Evolutionary conservation across 2,329 filamentous ascomycete species (phyloP).

Genomic region (Ophiostoma sp.): DNA sequence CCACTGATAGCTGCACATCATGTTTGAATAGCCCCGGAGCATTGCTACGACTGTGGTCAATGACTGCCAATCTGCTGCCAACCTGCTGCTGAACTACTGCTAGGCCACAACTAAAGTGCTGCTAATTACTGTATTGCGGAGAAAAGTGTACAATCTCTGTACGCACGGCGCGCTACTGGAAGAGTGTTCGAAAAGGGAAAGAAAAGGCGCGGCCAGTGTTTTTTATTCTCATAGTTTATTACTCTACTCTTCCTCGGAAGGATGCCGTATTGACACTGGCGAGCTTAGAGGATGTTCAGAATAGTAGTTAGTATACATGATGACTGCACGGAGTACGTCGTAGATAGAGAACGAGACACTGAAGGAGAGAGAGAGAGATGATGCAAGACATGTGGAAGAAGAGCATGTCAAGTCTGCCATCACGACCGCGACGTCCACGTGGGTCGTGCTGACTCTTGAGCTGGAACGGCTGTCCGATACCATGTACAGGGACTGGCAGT

Average conservation of each 20-base stretch:
- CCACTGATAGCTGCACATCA: too few relatives aligned
- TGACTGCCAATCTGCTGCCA: too few relatives aligned
- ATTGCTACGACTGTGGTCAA: too few relatives aligned
- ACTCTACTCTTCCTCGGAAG: background rate
- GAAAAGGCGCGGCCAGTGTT: constrained; percentile 19
- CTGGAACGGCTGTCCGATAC: background rate
- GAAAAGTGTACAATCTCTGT: background rate
- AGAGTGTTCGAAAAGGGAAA: constrained; percentile 19
- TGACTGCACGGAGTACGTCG: too few relatives aligned
- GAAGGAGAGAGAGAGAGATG: background rate
- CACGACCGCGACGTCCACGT: background rate
- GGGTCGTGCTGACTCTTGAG: background rate
- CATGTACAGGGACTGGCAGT: background rate
- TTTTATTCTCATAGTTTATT: background rate
- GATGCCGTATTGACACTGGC: background rate
- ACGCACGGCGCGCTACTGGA: background rate
- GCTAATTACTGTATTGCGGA: constrained; percentile 10
- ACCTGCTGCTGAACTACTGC: too few relatives aligned
- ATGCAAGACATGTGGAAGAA: constrained; percentile 5
- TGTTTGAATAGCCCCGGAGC: too few relatives aligned
- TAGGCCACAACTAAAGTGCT: too few relatives aligned
- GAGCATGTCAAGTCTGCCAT: background rate
- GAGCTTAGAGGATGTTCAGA: too few relatives aligned
- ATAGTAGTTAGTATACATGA: too few relatives aligned
- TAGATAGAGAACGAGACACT: too few relatives aligned